Evolutionary conservation across 495 filamentous ascomycete species (phyloP).

Genomic region (Oleoguttula mirabilis): DNA sequence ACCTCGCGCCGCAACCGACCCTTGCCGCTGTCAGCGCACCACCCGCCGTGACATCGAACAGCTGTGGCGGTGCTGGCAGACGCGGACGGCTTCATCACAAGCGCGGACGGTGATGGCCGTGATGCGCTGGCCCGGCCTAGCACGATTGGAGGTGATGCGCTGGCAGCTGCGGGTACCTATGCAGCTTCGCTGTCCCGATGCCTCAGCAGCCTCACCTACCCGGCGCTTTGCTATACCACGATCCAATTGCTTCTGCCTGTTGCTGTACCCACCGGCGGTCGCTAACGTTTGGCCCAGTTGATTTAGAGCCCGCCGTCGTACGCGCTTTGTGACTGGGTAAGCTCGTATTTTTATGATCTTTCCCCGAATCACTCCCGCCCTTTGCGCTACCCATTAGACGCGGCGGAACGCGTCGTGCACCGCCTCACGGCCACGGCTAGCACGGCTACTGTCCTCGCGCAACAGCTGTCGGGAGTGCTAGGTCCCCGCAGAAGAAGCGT

Average conservation of each 20-base stretch:
- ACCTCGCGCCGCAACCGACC: too few relatives aligned
- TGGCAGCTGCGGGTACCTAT: conserved; percentile 6
- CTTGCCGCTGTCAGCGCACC: conserved; percentile 1
- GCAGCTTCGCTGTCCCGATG: conserved; percentile 3
- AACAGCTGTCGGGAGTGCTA: not conserved
- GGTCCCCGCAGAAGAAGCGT: conserved; percentile 1
- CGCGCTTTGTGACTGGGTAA: conserved; percentile 5
- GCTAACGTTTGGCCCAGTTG: conserved; percentile 9
- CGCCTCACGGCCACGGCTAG: not conserved
- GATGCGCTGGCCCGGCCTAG: conserved; percentile 15
- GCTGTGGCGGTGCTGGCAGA: conserved; percentile 7
- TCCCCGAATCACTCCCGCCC: too few relatives aligned
- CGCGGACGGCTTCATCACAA: not conserved
- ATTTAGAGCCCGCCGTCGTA: conserved; percentile 1
- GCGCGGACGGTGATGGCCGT: not conserved
- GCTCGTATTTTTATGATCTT: too few relatives aligned
- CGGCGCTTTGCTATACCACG: not conserved
- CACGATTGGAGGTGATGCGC: conserved; percentile 15
- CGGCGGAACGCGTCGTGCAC: not conserved
- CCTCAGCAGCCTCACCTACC: not conserved
- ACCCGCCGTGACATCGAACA: not conserved
- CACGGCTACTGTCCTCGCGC: not conserved
- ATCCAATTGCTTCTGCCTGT: conserved; percentile 5
- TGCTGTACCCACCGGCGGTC: not conserved
- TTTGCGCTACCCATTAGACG: too few relatives aligned